Base-by-base conservation (phyloP, 306 rosid species). In the Fagus sylvatica region DNA sequence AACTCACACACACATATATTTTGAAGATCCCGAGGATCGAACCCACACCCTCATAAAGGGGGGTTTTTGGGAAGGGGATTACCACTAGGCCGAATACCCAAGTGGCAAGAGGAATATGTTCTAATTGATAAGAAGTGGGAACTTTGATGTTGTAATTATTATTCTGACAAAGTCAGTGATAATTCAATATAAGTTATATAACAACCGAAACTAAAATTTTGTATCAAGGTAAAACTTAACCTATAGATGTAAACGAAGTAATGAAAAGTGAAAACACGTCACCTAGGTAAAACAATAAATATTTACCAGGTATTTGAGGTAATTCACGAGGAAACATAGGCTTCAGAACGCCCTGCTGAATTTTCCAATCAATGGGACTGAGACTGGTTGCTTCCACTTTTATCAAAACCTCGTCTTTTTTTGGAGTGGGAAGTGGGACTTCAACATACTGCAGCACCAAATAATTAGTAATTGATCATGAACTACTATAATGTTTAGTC, bases 321-420 rank as follows among this genome's bases (percentile, higher is more conserved):
- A 93, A 78, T 9, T 66, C 66, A 54, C 86, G 60, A 55, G 96
- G 97, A 0, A 86, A 2, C 46, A 87, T 2, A 76, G 87, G 82
- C 28, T 90, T 80, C 16, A 82, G 42, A 61, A 42, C 0, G 71
- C 97, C 97, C 57, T 79, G 84, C 80, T 90, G 96, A 82, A 90
- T 86, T 79, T 86, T 88, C 91, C 94, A 89, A 81, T 91, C 98
- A 69, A 88, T 7, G 6, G 94, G 96, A 79, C 91, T 91, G 1
- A 93, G 41, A 82, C 82, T 57, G 46, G 79, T 78, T 30, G 93
- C 96, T 88, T 93, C 94, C 54, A 89, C 19, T 84, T 85, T 89
- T n/a, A 90, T 53, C 59, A 93, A 74, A 76, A 89, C 83, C 66
- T 93, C 96, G 37, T 79, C 74, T 72, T 40, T 53, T 8, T 81